A percentile compares a stretch with the other conserved stretches of the same genome.
Conservation (phyloP, 306 rosid genomes). For the Ochetophila trinervis region DNA sequence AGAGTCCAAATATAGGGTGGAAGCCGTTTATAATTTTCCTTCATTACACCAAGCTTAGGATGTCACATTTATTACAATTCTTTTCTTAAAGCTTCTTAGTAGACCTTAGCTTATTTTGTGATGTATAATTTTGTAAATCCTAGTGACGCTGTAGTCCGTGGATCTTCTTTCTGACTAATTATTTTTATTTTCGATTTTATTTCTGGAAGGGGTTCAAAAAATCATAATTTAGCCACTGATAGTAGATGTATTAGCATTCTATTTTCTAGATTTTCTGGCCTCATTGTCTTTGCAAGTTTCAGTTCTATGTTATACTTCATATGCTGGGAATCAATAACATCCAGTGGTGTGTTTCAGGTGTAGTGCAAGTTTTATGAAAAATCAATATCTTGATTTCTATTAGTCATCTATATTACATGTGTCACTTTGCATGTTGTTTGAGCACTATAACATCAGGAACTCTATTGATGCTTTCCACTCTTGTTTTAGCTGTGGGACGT, state of each 20-base stretch:
- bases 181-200: too few species aligned
- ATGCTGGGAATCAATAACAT: background rate
- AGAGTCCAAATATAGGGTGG: too few species aligned
- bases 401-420: background rate
- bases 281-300: background rate
- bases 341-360: background rate
- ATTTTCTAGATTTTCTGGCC: background rate
- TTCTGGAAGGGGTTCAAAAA: too few species aligned
- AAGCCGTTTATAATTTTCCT: background rate
- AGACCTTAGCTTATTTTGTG: background rate
- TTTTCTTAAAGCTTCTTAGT: constrained; percentile 4
- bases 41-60: background rate
- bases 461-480: background rate
- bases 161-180: background rate
- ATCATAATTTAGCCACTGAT: too few species aligned
- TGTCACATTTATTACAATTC: background rate
- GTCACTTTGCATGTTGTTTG: background rate
- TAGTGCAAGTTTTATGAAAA: background rate
- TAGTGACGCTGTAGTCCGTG: background rate
- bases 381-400: background rate
- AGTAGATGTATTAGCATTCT: background rate
- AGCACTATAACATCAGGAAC: background rate
- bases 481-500: constrained; percentile 65
- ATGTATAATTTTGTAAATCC: background rate
- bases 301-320: background rate